phyloP scores from a whole-genome alignment of 2,329 filamentous ascomycete species.

The Fusarium coffeatum region DNA sequence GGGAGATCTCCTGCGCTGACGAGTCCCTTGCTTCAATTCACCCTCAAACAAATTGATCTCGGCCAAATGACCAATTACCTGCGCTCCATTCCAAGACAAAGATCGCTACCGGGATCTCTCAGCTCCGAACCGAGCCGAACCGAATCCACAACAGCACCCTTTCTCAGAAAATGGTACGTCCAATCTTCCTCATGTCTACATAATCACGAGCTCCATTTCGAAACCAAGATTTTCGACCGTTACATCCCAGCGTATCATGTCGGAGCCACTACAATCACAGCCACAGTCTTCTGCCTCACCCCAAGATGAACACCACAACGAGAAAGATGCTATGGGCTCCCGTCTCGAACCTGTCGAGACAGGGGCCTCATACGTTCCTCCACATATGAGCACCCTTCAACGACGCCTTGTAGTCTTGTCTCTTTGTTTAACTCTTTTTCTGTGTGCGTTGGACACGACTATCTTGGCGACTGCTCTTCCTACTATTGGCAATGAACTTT shows the following conservation, averaged over 20 bases:
- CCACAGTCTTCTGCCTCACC: constrained; percentile 6
- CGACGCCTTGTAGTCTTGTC: constrained; percentile 41
- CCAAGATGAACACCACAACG: constrained; percentile 16
- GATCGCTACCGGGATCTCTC: background rate
- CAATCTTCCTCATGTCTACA: constrained; percentile 17
- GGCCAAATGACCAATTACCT: background rate
- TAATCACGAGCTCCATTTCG: constrained; percentile 12
- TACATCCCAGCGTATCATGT: constrained; percentile 15
- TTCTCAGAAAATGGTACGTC: constrained; percentile 1
- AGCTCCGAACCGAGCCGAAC: constrained; percentile 25
- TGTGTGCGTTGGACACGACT: constrained; percentile 45
- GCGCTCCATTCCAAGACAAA: background rate
- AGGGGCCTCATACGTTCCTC: constrained; percentile 35
- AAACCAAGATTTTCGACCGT: background rate
- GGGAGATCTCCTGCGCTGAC: background rate
- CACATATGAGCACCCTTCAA: constrained; percentile 35
- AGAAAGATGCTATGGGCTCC: constrained; percentile 14
- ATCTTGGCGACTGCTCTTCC: constrained; percentile 47
- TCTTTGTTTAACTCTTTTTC: constrained; percentile 44
- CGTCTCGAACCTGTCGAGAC: constrained; percentile 38
- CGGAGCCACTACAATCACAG: constrained; percentile 9
- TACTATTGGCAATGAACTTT: constrained; percentile 41
- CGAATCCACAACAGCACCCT: background rate
- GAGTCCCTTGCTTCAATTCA: background rate
- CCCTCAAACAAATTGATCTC: background rate